Percentiles rank a stretch among this genome's conserved stretches.
These are phyloP conservation scores for Phytophthora pistaciae DNA, from an alignment of 352 stramenopile genomes.

Conservation along the genomic window DNA sequence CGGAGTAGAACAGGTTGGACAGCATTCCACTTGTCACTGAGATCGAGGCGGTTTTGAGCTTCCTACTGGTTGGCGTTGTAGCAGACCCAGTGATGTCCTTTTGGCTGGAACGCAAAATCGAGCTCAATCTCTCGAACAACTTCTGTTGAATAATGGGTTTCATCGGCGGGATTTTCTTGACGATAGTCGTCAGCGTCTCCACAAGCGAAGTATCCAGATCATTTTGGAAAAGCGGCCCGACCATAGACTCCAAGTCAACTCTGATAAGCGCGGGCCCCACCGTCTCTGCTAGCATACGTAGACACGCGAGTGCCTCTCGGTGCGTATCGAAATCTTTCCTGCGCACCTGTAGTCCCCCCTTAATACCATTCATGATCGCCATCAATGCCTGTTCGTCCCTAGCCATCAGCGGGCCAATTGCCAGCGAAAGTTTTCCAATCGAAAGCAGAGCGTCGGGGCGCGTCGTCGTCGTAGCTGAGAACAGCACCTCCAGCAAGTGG, in stretches of 20 bases:
- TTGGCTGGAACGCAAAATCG: constrained; percentile 68
- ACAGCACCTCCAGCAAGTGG: constrained; percentile 84
- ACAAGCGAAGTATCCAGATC: constrained; percentile 84
- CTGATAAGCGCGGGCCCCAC: constrained; percentile 78
- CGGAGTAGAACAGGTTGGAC: constrained; percentile 75
- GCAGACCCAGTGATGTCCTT: constrained; percentile 53
- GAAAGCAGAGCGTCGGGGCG: constrained; percentile 83
- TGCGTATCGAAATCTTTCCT: constrained; percentile 89
- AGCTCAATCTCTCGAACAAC: constrained; percentile 85
- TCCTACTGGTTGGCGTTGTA: constrained; percentile 68
- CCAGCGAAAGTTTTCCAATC: constrained; percentile 86
- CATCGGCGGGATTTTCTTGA: constrained; percentile 85
- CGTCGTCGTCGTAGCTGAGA: constrained; percentile 81
- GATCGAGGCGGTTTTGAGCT: constrained; percentile 78
- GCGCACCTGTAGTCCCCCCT: constrained; percentile 82
- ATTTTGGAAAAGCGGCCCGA: constrained; percentile 84
- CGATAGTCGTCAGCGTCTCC: constrained; percentile 85
- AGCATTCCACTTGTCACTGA: constrained; percentile 79
- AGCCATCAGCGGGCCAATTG: constrained; percentile 78
- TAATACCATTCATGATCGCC: constrained; percentile 89
- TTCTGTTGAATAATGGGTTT: constrained; percentile 85
- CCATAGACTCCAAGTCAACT: constrained; percentile 85
- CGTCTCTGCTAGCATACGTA: constrained; percentile 85
- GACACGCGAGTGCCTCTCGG: constrained; percentile 82
- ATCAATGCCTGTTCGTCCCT: constrained; percentile 83